Conservation (phyloP, 1,284 basidiomycete genomes). For the Ceratobasidium sp. region DNA sequence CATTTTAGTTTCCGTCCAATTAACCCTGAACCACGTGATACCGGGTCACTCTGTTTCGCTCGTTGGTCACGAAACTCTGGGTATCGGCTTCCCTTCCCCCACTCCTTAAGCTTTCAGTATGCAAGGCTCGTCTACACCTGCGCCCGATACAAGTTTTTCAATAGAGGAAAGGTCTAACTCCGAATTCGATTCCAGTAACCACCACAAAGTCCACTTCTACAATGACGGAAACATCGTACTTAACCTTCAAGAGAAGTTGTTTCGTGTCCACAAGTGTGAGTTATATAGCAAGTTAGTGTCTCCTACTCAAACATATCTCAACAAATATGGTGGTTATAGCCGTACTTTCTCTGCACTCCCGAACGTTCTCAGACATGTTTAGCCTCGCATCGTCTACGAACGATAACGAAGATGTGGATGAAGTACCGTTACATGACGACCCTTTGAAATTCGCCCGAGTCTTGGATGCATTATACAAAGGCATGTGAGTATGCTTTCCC, state of each 20-base stretch:
- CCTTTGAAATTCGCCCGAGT: conserved; percentile 12
- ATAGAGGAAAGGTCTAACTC: background rate
- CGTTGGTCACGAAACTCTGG: too few relatives aligned
- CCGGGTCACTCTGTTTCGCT: background rate
- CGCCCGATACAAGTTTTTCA: background rate
- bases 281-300: background rate
- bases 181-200: conserved; percentile 12
- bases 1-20: conserved; percentile 34
- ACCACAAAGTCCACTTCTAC: conserved; percentile 29
- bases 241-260: conserved; percentile 2
- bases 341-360: conserved; percentile 24
- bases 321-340: background rate
- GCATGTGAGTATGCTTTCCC: background rate
- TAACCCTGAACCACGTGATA: conserved; percentile 33
- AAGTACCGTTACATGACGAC: conserved; percentile 13
- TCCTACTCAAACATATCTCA: background rate
- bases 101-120: background rate
- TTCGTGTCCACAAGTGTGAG: conserved; percentile 40
- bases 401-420: background rate
- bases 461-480: conserved; percentile 25
- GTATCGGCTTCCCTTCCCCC: background rate
- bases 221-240: conserved; percentile 21
- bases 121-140: conserved; percentile 4
- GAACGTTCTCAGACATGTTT: conserved; percentile 27
- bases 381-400: background rate